These are phyloP conservation scores for Backusella mclennaniae DNA, from an alignment of 192 early-diverging fungal genomes.

Conservation along the genomic window DNA sequence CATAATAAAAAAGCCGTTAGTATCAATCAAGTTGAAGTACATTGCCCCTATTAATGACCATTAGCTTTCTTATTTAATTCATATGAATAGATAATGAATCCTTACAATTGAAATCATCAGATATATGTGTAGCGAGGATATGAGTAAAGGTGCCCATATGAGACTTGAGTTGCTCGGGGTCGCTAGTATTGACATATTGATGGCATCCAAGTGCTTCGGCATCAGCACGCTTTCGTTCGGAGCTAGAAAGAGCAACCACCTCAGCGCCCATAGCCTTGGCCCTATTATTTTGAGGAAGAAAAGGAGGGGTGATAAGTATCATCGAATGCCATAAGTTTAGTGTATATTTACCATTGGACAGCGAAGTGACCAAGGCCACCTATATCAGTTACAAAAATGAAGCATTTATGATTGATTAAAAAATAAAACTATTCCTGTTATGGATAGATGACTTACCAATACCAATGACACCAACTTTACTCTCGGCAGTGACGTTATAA, in stretches of 20 bases:
- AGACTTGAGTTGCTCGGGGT: conserved; percentile 10
- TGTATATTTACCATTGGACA: conserved; percentile 43
- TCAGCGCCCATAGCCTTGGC: conserved; percentile 44
- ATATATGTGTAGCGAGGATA: conserved; percentile 21
- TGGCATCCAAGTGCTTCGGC: conserved; percentile 56
- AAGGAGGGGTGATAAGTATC: no score
- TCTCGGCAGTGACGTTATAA: conserved; percentile 39
- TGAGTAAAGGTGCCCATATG: conserved; percentile 24
- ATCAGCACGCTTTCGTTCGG: conserved; percentile 58
- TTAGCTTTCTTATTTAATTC: neutral
- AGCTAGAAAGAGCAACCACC: conserved; percentile 56
- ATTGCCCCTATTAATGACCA: neutral
- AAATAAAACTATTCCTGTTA: no score
- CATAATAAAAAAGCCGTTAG: conserved; percentile 59
- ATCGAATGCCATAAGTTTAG: neutral
- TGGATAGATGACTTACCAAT: neutral
- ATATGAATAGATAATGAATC: neutral
- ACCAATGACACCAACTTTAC: conserved; percentile 48
- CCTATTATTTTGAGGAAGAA: neutral
- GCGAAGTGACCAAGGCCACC: conserved; percentile 68
- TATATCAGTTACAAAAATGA: neutral
- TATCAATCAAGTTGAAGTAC: conserved; percentile 9
- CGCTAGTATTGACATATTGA: conserved; percentile 21
- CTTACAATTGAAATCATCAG: conserved; percentile 18
- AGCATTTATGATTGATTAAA: no score